Evolutionary conservation across 2,329 filamentous ascomycete species (phyloP).

Genomic region (Colletotrichum echinochloae): DNA sequence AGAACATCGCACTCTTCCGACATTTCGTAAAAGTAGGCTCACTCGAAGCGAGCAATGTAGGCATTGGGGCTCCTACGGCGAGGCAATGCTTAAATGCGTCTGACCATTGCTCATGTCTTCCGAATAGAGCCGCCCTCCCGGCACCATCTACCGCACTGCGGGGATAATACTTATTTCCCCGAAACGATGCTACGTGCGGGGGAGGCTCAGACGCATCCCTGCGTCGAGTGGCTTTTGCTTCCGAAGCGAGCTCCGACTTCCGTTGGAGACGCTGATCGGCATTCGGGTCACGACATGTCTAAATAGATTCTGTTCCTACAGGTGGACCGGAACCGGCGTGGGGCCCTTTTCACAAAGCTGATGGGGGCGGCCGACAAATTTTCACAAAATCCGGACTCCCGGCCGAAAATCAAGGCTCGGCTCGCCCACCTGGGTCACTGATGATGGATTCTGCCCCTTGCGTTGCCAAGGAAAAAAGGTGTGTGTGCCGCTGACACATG

Average conservation of each 20-base stretch:
- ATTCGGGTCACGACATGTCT: neutral
- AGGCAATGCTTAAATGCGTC: neutral
- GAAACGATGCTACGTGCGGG: neutral
- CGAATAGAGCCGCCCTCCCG: neutral
- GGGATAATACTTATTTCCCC: conserved; percentile 14
- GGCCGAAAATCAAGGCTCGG: neutral
- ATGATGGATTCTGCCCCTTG: neutral
- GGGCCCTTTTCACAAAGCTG: neutral
- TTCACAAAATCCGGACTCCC: neutral
- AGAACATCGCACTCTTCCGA: conserved; percentile 31
- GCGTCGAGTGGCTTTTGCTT: neutral
- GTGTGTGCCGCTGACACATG: neutral
- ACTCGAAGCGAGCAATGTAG: neutral
- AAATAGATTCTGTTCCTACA: neutral
- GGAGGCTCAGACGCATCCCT: neutral
- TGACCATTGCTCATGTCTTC: neutral
- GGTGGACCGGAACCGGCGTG: conserved; percentile 14
- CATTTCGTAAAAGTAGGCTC: neutral
- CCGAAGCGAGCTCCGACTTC: conserved; percentile 5
- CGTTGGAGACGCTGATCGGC: neutral
- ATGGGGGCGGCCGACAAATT: conserved; percentile 4
- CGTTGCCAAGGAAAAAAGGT: neutral
- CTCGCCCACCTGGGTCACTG: neutral
- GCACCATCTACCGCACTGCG: conserved; percentile 3
- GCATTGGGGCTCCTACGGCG: no score